Evolutionary conservation across 202 grass and related monocot species (phyloP).

Genomic region (Schoenoplectus triqueter): DNA sequence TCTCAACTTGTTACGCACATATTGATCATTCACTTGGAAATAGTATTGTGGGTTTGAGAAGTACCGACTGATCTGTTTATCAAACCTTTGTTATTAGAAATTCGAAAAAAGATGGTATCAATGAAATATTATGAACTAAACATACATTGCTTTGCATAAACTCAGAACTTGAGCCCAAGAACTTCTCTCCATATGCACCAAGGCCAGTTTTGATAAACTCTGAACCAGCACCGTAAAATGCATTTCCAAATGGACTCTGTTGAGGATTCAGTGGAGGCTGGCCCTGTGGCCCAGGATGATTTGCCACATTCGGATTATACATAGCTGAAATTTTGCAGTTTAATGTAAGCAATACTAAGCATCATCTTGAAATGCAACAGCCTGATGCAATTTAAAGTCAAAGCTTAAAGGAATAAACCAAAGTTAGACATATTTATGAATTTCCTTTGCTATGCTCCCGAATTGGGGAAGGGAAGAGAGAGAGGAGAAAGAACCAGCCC

Average conservation of each 20-base stretch:
- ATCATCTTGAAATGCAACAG: not conserved
- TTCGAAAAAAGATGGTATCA: not conserved
- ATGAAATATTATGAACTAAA: constrained; percentile 6
- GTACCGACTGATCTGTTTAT: constrained; percentile 77
- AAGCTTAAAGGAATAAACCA: not conserved
- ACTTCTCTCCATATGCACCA: constrained; percentile 70
- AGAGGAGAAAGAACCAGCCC: too few species aligned
- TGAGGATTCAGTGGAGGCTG: constrained; percentile 51
- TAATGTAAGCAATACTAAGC: not conserved
- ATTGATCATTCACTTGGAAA: constrained; percentile 98
- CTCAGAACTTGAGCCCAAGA: constrained; percentile 82
- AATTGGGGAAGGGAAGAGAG: too few species aligned
- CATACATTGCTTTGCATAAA: constrained; percentile 92
- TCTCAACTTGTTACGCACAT: constrained; percentile 94
- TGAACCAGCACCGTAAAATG: constrained; percentile 65
- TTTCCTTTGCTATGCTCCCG: not conserved
- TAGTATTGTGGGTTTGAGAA: constrained; percentile 94
- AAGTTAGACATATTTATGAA: not conserved
- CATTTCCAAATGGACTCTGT: constrained; percentile 53
- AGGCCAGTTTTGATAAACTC: constrained; percentile 67
- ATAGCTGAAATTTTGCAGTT: constrained; percentile 53
- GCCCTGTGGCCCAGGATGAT: constrained; percentile 61
- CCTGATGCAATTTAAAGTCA: not conserved
- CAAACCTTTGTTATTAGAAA: constrained; percentile 1
- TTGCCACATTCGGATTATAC: constrained; percentile 58